phyloP scores from a whole-genome alignment of 108 stramenopile genomes.

The Nitzschia palea region DNA sequence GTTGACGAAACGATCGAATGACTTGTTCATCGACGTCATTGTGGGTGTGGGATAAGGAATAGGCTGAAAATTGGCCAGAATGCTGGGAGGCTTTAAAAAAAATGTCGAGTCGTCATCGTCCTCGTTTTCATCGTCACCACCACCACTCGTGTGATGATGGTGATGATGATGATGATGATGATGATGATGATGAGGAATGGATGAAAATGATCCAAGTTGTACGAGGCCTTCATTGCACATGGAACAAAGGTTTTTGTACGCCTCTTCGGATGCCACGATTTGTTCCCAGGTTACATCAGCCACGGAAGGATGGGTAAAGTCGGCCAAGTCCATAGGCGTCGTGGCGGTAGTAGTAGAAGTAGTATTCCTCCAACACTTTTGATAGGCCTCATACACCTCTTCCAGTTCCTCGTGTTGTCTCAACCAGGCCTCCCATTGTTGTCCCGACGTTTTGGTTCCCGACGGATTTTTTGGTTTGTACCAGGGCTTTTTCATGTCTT shows the following conservation, averaged over 20 bases:
- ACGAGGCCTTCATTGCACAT: background rate
- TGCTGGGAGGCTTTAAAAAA: too few relatives aligned
- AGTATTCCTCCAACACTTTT: background rate
- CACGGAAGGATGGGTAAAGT: background rate
- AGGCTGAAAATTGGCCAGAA: background rate
- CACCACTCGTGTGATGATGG: background rate
- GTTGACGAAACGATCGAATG: background rate
- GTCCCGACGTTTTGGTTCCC: too few relatives aligned
- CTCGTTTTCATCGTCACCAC: background rate
- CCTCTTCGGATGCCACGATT: constrained; percentile 22
- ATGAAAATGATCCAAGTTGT: constrained; percentile 1
- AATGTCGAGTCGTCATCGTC: too few relatives aligned
- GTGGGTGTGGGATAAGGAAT: background rate
- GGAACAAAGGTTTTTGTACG: constrained; percentile 15
- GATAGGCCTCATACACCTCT: too few relatives aligned
- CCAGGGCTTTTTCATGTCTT: too few relatives aligned
- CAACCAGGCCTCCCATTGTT: too few relatives aligned
- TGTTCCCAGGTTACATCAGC: constrained; percentile 4
- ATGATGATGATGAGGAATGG: background rate
- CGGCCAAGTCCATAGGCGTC: too few relatives aligned
- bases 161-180: background rate
- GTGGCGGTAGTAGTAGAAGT: background rate
- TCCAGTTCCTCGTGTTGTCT: too few relatives aligned
- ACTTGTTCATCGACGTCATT: background rate
- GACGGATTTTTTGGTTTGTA: too few relatives aligned